Conservation (phyloP, 768 basidiomycete genomes). For the Coprinopsis sp. region DNA sequence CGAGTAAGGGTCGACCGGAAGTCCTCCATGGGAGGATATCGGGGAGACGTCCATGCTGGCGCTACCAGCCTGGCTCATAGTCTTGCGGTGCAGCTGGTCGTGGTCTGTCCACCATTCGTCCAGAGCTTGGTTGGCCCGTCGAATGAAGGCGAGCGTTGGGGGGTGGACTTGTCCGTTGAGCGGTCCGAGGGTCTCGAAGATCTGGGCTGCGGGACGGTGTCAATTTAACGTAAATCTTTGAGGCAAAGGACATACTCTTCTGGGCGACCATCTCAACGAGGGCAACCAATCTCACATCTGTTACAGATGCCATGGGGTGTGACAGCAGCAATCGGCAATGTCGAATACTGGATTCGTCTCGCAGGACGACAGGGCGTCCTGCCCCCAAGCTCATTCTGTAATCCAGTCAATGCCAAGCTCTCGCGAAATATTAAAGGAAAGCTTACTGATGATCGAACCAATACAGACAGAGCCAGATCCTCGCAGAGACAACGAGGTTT, state of each 20-base stretch:
- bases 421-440: neutral
- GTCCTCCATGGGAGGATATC: conserved; percentile 7
- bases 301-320: conserved; percentile 85
- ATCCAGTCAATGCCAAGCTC: conserved; percentile 5
- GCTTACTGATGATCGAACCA: conserved; percentile 95
- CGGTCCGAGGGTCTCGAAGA: conserved; percentile 85
- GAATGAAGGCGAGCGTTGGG: conserved; percentile 80
- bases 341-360: conserved; percentile 83
- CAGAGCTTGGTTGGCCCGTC: conserved; percentile 79
- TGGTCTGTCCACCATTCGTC: conserved; percentile 92
- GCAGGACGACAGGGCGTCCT: conserved; percentile 83
- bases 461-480: conserved; percentile 92
- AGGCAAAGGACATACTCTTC: conserved; percentile 57
- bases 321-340: conserved; percentile 77
- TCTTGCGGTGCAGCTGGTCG: conserved; percentile 76
- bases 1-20: too few relatives aligned
- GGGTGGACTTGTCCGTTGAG: conserved; percentile 84
- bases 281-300: conserved; percentile 84
- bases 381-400: conserved; percentile 86
- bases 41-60: too few relatives aligned
- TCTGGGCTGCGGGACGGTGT: conserved; percentile 74
- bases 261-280: conserved; percentile 88
- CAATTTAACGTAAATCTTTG: too few relatives aligned
- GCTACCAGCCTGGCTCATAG: too few relatives aligned
- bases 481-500: conserved; percentile 88